phyloP scores from a whole-genome alignment of 139 green algal genomes.

The Ostreobium quekettii region DNA sequence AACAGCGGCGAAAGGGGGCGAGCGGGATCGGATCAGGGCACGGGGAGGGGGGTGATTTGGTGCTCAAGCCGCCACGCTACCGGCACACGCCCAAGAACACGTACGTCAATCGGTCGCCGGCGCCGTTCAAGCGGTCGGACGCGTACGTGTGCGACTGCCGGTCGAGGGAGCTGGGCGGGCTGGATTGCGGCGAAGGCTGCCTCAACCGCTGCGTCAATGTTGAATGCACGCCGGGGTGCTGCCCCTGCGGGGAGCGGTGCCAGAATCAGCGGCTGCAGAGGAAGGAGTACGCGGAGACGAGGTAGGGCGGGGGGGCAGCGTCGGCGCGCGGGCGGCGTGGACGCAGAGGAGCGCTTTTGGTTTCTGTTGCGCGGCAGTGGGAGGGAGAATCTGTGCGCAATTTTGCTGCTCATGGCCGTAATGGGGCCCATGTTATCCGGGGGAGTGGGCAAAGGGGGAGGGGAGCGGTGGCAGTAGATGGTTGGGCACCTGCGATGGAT shows the following conservation, averaged over 20 bases:
- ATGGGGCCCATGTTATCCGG: neutral
- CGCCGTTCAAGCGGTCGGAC: too few species aligned
- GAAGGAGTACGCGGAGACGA: slow-evolving; percentile 3
- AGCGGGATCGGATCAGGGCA: too few species aligned
- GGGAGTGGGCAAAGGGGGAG: too few species aligned
- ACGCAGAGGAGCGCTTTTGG: neutral
- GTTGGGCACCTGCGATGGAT: too few species aligned
- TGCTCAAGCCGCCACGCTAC: too few species aligned
- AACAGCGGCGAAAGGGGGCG: too few species aligned
- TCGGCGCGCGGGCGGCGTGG: neutral
- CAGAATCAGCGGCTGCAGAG: slow-evolving; percentile 29
- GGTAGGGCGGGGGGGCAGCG: neutral
- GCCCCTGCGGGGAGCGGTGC: slow-evolving; percentile 22
- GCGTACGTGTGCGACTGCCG: slow-evolving; percentile 2
- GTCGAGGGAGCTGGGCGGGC: too few species aligned
- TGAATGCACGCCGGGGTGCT: slow-evolving; percentile 23
- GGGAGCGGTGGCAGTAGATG: too few species aligned
- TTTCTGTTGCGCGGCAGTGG: neutral
- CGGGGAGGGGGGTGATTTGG: too few species aligned
- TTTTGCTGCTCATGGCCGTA: neutral
- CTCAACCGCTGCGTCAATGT: slow-evolving; percentile 23
- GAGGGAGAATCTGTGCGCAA: neutral
- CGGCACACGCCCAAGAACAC: too few species aligned
- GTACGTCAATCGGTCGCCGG: too few species aligned
- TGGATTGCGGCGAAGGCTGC: slow-evolving; percentile 20